Evolutionary conservation across 495 filamentous ascomycete species (phyloP), one percentile per base, ranked within the genome.

Genomic region (Lophiotrema nucula): DNA sequence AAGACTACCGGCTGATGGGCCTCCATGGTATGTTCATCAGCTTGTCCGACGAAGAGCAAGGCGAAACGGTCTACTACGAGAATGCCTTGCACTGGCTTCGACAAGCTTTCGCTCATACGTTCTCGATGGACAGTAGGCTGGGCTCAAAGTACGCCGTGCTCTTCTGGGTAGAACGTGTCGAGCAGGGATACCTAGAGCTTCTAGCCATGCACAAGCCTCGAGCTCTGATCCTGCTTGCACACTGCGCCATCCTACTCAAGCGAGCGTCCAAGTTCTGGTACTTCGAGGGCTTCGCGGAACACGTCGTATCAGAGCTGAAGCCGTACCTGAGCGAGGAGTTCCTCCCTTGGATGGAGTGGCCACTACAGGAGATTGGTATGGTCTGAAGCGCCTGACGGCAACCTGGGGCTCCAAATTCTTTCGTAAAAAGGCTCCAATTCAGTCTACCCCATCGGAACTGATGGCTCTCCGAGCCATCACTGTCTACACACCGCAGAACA

Each of bases 301-400:
- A 60, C 24, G 25, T 54, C 35, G 21, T 54, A 21, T 3, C 23
- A 4, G 57, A 60, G 49, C 22, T 60, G 25, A 24, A 53, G 23
- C 48, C 41, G 23, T 26, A 21, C 31, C 22, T 60, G 27, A 43
- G 24, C 16, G 39, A 47, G 1, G 50, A 60, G 22, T 60, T 47
- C 26, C 26, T 60, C 6, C 57, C 57, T 8, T 60, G 48, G 57
- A 60, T 60, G 2, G 42, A 53, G 15, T 60, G 57, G 57, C 57
- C 57, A 25, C 23, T 60, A 16, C 27, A 47, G 31, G 25, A 21
- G 13, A 53, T 39, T 43, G 57, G 43, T 1, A 27, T 60, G 44
- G 4, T 26, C 5, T 53, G 37, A 60, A n/a, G n/a, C n/a, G n/a
- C n/a, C n/a, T n/a, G n/a, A n/a, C n/a, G n/a, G n/a, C n/a, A n/a